Evolutionary conservation across 2,329 filamentous ascomycete genomes (phyloP).

Genomic region (Cladophialophora yegresii): DNA sequence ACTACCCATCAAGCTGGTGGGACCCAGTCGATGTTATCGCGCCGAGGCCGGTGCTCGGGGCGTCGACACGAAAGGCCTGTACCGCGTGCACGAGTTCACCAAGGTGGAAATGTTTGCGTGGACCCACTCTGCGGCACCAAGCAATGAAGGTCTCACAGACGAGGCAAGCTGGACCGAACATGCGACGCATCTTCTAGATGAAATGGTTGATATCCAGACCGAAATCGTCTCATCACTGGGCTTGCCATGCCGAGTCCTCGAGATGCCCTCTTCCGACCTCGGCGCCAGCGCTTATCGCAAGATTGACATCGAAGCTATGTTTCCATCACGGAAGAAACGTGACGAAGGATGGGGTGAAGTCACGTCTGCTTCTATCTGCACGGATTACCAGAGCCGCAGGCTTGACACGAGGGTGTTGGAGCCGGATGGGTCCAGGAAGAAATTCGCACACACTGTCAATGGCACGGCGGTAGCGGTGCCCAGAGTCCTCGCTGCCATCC

Average conservation of each 20-base stretch:
- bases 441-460: slow-evolving; percentile 87
- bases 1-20: slow-evolving; percentile 77
- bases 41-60: slow-evolving; percentile 91
- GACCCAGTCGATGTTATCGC: slow-evolving; percentile 87
- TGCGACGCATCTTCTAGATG: slow-evolving; percentile 65
- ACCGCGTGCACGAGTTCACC: slow-evolving; percentile 96
- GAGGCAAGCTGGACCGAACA: slow-evolving; percentile 32
- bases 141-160: slow-evolving; percentile 22
- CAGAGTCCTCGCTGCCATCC: slow-evolving; percentile 78
- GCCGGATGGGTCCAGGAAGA: slow-evolving; percentile 54
- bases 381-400: slow-evolving; percentile 87
- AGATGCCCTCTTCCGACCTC: slow-evolving; percentile 87
- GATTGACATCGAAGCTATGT: slow-evolving; percentile 90
- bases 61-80: slow-evolving; percentile 88
- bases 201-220: slow-evolving; percentile 83
- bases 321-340: slow-evolving; percentile 68
- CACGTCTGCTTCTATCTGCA: slow-evolving; percentile 85
- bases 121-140: slow-evolving; percentile 59
- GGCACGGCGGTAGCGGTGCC: slow-evolving; percentile 92
- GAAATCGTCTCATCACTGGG: slow-evolving; percentile 77
- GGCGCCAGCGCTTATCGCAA: slow-evolving; percentile 86
- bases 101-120: slow-evolving; percentile 98
- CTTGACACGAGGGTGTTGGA: slow-evolving; percentile 72
- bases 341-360: slow-evolving; percentile 89
- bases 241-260: slow-evolving; percentile 82